Percentiles rank a stretch among this genome's conserved stretches.
Evolutionary conservation across 192 early-diverging fungal genomes (phyloP).

Genomic region (Umbelopsis ramanniana): DNA sequence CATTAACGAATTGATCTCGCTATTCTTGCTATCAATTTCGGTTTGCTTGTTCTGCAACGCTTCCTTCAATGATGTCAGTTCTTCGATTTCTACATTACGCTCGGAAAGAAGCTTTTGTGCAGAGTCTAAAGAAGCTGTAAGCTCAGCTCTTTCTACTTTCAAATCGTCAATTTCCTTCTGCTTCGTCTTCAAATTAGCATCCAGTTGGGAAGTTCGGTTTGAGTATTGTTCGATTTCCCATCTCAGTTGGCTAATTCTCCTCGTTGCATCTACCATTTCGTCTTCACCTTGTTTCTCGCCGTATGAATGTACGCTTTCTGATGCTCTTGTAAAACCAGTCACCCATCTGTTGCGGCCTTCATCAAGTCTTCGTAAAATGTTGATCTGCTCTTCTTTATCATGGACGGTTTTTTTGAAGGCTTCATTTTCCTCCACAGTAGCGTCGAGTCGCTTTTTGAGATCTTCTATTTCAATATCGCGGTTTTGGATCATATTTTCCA

Average conservation of each 20-base stretch:
- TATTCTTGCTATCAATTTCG: constrained; percentile 1
- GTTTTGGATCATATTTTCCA: neutral
- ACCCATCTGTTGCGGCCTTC: constrained; percentile 17
- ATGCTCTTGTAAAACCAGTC: constrained; percentile 10
- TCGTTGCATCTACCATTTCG: constrained; percentile 10
- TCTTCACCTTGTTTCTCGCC: constrained; percentile 7
- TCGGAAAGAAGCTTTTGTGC: neutral
- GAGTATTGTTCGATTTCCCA: constrained; percentile 19
- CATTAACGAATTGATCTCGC: neutral
- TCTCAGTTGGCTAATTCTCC: constrained; percentile 3
- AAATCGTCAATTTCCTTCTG: neutral
- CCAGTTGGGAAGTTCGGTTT: neutral
- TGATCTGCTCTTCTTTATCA: constrained; percentile 12
- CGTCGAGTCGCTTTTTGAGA: neutral
- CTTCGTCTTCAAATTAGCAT: neutral
- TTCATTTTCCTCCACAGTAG: neutral
- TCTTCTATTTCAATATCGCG: constrained; percentile 5
- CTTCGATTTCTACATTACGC: neutral
- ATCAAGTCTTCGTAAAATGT: constrained; percentile 5
- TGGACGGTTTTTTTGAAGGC: neutral
- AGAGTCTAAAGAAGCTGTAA: neutral
- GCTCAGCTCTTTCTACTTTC: neutral
- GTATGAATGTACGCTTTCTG: neutral
- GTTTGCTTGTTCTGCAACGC: neutral
- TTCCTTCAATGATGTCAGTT: neutral